Evolutionary conservation across 139 green algal genomes (phyloP).

Genomic region (Chlorella vulgaris): DNA sequence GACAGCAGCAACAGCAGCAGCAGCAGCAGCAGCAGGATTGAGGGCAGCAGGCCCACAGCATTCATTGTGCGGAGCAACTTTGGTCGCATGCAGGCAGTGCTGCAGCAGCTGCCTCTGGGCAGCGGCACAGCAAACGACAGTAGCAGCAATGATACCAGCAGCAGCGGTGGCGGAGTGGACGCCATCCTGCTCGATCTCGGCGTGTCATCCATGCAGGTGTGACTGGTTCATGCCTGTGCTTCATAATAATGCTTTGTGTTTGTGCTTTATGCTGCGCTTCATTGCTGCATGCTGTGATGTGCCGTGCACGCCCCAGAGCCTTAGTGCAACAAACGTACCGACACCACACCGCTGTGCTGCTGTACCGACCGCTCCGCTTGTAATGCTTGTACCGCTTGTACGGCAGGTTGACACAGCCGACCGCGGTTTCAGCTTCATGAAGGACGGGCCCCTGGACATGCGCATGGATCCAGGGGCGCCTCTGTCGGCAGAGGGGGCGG

Average conservation of each 20-base stretch:
- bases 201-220: constrained; percentile 96
- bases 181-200: constrained; percentile 94
- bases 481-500: constrained; percentile 75
- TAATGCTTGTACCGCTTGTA: too few species aligned
- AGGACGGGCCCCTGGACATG: constrained; percentile 87
- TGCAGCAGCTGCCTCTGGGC: constrained; percentile 41
- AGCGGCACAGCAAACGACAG: neutral
- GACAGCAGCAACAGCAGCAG: constrained; percentile 3
- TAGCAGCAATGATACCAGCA: too few species aligned
- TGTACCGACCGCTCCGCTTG: too few species aligned
- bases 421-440: constrained; percentile 89
- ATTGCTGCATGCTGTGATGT: too few species aligned
- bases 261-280: too few species aligned
- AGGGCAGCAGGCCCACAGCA: neutral
- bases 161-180: constrained; percentile 42
- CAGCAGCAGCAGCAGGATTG: constrained; percentile 5
- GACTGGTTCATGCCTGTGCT: too few species aligned
- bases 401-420: constrained; percentile 81
- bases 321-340: too few species aligned
- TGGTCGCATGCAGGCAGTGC: constrained; percentile 35
- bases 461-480: constrained; percentile 77
- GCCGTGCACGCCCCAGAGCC: too few species aligned
- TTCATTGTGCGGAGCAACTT: constrained; percentile 55
- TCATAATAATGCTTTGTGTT: too few species aligned
- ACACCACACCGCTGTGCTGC: too few species aligned